These are phyloP conservation scores for Dalbergia cochinchinensis DNA, from an alignment of 306 rosid genomes.

Conservation along the genomic window DNA sequence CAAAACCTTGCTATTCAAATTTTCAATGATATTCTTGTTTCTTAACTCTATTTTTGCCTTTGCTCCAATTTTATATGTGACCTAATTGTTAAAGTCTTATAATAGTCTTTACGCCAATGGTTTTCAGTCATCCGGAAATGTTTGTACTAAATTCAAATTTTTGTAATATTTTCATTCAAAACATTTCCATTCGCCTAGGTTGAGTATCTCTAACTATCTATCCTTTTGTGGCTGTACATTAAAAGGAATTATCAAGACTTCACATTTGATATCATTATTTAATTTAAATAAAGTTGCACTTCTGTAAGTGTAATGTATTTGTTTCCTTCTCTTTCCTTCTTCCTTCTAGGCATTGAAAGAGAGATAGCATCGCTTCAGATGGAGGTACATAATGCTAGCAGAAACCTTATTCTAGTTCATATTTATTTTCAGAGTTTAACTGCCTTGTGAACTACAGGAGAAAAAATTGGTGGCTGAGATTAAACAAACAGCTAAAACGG, in stretches of 20 bases:
- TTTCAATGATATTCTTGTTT: constrained; percentile 6
- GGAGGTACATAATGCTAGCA: constrained; percentile 68
- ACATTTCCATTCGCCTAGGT: constrained; percentile 11
- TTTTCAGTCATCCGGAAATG: background rate
- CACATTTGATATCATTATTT: constrained; percentile 8
- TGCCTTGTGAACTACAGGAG: constrained; percentile 65
- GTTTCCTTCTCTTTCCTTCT: background rate
- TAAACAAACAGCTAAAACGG: constrained; percentile 87
- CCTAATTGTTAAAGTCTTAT: background rate
- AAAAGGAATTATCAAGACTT: background rate
- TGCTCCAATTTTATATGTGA: background rate
- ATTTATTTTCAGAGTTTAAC: constrained; percentile 35
- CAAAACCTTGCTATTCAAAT: background rate
- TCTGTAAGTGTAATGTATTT: background rate
- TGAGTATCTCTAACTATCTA: background rate
- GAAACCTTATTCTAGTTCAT: constrained; percentile 12
- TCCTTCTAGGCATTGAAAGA: constrained; percentile 78
- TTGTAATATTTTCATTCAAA: constrained; percentile 5
- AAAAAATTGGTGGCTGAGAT: constrained; percentile 94
- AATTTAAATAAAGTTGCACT: constrained; percentile 11
- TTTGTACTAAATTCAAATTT: background rate
- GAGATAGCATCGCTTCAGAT: constrained; percentile 90
- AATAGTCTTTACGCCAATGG: background rate
- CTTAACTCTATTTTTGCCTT: background rate
- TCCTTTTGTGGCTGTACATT: background rate